Conservation (phyloP, 2,329 filamentous ascomycete genomes). For the Coniochaeta sp. region DNA sequence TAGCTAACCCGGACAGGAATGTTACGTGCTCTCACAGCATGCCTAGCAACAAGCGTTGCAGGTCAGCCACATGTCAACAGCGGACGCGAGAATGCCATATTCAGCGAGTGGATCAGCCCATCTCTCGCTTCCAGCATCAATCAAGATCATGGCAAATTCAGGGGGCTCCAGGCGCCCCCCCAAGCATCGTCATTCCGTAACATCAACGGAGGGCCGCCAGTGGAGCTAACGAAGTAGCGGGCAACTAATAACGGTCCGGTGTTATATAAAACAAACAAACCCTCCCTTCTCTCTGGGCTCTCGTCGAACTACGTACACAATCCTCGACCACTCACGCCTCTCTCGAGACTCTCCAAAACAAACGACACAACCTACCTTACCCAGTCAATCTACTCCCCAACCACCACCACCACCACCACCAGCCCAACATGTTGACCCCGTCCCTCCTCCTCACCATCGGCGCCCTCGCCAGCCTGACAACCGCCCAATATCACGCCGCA, state of each 20-base stretch:
- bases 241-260: not conserved
- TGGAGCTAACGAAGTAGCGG: not conserved
- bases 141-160: not conserved
- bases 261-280: not conserved
- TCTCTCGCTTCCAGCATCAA: not conserved
- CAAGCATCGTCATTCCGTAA: not conserved
- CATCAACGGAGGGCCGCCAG: not conserved
- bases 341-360: not conserved
- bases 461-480: constrained; percentile 12
- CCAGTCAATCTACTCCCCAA: not conserved
- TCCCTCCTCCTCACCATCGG: constrained; percentile 16
- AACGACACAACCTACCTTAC: not conserved
- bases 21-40: not conserved
- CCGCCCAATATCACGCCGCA: constrained; percentile 10
- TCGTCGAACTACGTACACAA: too few relatives aligned
- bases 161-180: not conserved
- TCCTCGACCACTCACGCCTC: not conserved
- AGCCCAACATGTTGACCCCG: constrained; percentile 15
- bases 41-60: too few relatives aligned
- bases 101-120: not conserved
- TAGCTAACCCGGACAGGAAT: not conserved
- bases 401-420: not conserved
- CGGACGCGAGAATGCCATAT: not conserved
- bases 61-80: too few relatives aligned
- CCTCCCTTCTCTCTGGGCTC: not conserved